Evolutionary conservation across 495 filamentous ascomycete genomes (phyloP).

Genomic region (Aspergillus cristatus): DNA sequence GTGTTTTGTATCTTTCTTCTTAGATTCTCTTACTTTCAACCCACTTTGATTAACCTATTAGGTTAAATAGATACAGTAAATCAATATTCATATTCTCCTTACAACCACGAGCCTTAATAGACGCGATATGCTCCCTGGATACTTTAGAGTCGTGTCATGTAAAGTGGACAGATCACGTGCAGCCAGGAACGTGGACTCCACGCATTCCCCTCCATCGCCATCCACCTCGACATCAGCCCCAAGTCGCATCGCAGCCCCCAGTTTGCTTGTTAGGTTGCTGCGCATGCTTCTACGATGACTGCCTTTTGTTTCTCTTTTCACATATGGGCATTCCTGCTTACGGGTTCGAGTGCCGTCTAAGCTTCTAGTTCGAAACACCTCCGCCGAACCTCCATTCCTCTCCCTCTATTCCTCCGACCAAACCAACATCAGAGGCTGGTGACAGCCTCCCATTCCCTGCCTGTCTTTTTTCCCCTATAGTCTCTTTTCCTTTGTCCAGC

Average conservation of each 20-base stretch:
- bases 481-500: not conserved
- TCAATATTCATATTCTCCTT: too few species aligned
- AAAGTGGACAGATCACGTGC: not conserved
- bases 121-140: too few species aligned
- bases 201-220: conserved; percentile 1
- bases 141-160: too few species aligned
- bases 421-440: not conserved
- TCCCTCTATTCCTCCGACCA: too few species aligned
- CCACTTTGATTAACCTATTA: too few species aligned
- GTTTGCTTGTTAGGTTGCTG: conserved; percentile 15
- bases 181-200: not conserved
- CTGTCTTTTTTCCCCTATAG: not conserved
- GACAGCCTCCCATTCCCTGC: conserved; percentile 1
- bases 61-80: too few species aligned
- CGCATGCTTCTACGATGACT: conserved; percentile 24
- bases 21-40: too few species aligned
- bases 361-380: conserved; percentile 20
- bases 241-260: conserved; percentile 1
- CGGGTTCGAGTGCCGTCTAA: conserved; percentile 11
- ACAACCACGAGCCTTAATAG: too few species aligned
- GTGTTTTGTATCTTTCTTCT: too few species aligned
- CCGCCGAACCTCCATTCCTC: conserved; percentile 8
- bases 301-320: conserved; percentile 9
- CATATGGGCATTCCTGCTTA: conserved; percentile 18
- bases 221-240: conserved; percentile 10